Conservation (phyloP, 2,329 filamentous ascomycete genomes). For the Rhytidhysteron rufulum region DNA sequence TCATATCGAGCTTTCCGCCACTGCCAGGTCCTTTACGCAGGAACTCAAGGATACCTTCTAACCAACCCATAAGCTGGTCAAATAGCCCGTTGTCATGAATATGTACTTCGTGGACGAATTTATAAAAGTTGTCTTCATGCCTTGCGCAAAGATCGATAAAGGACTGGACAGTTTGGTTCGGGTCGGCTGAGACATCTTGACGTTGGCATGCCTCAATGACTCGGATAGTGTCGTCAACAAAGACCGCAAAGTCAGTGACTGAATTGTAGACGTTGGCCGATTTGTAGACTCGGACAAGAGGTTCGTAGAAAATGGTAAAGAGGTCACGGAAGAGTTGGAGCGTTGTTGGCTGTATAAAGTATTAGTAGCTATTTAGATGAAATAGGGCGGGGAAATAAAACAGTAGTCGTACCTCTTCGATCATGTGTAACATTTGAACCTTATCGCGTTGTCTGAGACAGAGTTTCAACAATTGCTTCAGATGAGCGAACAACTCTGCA, state of each 20-base stretch:
- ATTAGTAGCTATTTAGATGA: conserved; percentile 15
- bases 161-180: conserved; percentile 95
- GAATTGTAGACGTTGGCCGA: conserved; percentile 97
- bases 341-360: conserved; percentile 64
- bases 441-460: conserved; percentile 91
- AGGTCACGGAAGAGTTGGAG: conserved; percentile 93
- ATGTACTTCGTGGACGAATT: conserved; percentile 97
- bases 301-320: conserved; percentile 98
- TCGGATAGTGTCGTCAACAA: conserved; percentile 87
- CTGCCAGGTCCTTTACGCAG: conserved; percentile 73
- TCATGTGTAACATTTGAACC: conserved; percentile 91
- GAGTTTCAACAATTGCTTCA: conserved; percentile 93
- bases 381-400: not conserved
- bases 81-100: conserved; percentile 96
- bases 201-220: conserved; percentile 66
- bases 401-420: conserved; percentile 64
- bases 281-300: conserved; percentile 94
- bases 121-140: conserved; percentile 97
- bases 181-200: conserved; percentile 85
- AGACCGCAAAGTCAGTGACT: conserved; percentile 91
- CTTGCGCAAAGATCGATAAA: conserved; percentile 96
- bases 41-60: conserved; percentile 93
- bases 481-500: conserved; percentile 85
- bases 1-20: conserved; percentile 88
- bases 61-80: conserved; percentile 93